Evolutionary conservation across 2,329 filamentous ascomycete species (phyloP).

Genomic region (Hypoxylon sp.): DNA sequence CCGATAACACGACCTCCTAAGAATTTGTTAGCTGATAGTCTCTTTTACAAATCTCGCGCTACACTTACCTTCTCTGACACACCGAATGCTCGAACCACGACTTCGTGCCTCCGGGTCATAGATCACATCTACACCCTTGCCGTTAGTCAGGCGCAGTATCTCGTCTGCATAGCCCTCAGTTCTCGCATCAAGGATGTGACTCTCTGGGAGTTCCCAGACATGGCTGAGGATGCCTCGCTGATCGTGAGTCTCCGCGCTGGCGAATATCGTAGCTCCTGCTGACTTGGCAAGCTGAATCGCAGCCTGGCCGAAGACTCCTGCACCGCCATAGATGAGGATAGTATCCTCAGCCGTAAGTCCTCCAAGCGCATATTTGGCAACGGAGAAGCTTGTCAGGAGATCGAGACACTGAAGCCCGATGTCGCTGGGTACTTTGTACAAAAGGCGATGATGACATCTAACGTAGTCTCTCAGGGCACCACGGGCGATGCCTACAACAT

Average conservation of each 20-base stretch:
- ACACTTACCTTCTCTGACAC: constrained; percentile 47
- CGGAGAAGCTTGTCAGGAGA: constrained; percentile 56
- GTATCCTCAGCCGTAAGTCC: constrained; percentile 50
- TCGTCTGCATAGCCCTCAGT: constrained; percentile 53
- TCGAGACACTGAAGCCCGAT: constrained; percentile 35
- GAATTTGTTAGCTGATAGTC: constrained; percentile 15
- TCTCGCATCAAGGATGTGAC: constrained; percentile 57
- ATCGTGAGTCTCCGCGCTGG: constrained; percentile 53
- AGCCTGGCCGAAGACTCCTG: constrained; percentile 59
- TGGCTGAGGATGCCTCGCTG: constrained; percentile 57
- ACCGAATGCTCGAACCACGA: constrained; percentile 52
- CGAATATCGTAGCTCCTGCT: constrained; percentile 58
- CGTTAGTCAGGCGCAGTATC: constrained; percentile 52
- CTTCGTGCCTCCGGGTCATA: constrained; percentile 57
- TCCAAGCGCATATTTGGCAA: constrained; percentile 60
- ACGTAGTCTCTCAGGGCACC: constrained; percentile 55
- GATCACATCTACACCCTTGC: constrained; percentile 58
- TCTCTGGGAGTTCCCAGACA: constrained; percentile 51
- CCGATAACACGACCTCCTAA: constrained; percentile 40
- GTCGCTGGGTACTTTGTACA: constrained; percentile 44
- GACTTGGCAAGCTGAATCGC: constrained; percentile 58
- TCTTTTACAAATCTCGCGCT: background rate
- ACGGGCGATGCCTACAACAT: constrained; percentile 58
- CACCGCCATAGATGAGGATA: constrained; percentile 61
- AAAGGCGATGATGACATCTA: constrained; percentile 55